phyloP scores from a whole-genome alignment of 2,329 filamentous ascomycete genomes.

The Trichoderma semiorbis region DNA sequence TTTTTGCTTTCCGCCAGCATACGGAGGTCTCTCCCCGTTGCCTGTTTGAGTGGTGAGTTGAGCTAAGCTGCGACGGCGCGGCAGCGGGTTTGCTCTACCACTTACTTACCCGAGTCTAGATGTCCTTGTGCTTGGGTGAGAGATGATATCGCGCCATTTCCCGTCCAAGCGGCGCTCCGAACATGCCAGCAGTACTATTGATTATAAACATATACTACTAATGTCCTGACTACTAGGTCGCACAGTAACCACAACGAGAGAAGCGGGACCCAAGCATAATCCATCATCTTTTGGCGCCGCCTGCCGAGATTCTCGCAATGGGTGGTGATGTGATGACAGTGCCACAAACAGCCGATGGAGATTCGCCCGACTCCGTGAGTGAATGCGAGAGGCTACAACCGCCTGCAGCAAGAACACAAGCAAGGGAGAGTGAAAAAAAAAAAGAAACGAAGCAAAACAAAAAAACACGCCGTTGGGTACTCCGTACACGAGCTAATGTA shows the following conservation, averaged over 20 bases:
- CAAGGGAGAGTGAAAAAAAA: not conserved
- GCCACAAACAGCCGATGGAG: slow-evolving; percentile 4
- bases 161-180: not conserved
- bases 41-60: not conserved
- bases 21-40: slow-evolving; percentile 8
- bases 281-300: not conserved
- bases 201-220: not conserved
- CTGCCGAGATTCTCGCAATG: not conserved
- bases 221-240: not conserved
- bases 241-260: not conserved
- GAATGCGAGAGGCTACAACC: not conserved
- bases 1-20: slow-evolving; percentile 2
- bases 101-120: not conserved
- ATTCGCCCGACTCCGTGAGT: not conserved
- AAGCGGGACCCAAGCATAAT: not conserved
- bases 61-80: slow-evolving; percentile 1
- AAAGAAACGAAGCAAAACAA: not conserved
- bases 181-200: not conserved
- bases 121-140: not conserved
- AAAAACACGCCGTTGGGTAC: not conserved
- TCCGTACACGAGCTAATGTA: not conserved
- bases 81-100: not conserved
- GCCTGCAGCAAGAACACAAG: not conserved
- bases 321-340: not conserved
- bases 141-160: slow-evolving; percentile 5